Evolutionary conservation across 2,329 filamentous ascomycete genomes (phyloP).

Genomic region (Stagonosporopsis vannaccii): DNA sequence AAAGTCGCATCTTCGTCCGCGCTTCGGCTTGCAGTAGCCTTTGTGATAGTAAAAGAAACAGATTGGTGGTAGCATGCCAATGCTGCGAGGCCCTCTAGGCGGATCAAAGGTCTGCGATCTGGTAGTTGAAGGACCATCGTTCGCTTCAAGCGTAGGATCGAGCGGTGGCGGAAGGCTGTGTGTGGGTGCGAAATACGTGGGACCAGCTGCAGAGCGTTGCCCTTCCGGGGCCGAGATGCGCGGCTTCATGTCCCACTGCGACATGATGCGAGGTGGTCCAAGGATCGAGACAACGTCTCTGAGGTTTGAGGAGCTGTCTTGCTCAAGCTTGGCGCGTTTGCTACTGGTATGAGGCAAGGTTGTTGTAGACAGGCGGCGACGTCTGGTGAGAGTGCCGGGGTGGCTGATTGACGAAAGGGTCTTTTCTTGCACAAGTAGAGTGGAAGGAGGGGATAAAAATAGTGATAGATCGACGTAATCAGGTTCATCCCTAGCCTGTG

Average conservation of each 20-base stretch:
- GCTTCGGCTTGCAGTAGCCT: constrained; percentile 24
- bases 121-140: neutral
- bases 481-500: neutral
- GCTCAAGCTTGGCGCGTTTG: constrained; percentile 2
- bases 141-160: neutral
- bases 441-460: neutral
- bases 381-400: constrained; percentile 21
- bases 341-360: neutral
- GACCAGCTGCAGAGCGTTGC: neutral
- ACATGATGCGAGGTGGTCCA: neutral
- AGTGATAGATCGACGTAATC: constrained; percentile 11
- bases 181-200: neutral
- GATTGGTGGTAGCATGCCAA: constrained; percentile 2
- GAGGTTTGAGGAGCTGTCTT: constrained; percentile 1
- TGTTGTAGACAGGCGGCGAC: constrained; percentile 6
- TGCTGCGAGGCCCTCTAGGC: constrained; percentile 7
- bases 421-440: neutral
- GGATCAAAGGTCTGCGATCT: neutral
- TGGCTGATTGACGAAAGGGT: constrained; percentile 24
- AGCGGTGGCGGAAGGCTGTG: neutral
- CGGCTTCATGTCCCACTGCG: constrained; percentile 3
- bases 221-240: neutral
- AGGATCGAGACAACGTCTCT: neutral
- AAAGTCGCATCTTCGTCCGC: constrained; percentile 18
- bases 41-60: constrained; percentile 39